These are phyloP conservation scores for Dipodascus geniculatus DNA, from an alignment of 805 yeast species.

Conservation along the genomic window DNA sequence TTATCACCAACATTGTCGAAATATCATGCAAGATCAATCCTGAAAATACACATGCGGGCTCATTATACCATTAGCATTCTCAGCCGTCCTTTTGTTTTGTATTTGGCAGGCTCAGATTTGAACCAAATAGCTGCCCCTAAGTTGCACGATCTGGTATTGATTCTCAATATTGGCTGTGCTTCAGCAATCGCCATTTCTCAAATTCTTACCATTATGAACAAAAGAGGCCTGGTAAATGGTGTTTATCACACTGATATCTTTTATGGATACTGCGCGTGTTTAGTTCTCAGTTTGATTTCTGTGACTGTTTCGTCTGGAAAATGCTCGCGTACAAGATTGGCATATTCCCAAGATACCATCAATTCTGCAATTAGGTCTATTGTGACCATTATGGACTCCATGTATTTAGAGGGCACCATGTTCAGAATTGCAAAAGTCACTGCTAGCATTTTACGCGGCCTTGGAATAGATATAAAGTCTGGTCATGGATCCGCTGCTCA, in stretches of 20 bases:
- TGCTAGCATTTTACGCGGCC: not conserved
- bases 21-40: not conserved
- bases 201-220: not conserved
- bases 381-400: not conserved
- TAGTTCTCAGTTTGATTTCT: not conserved
- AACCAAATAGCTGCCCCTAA: not conserved
- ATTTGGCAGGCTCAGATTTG: not conserved
- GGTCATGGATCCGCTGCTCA: not conserved
- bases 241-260: not conserved
- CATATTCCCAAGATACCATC: not conserved
- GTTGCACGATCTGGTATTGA: not conserved
- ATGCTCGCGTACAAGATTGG: not conserved
- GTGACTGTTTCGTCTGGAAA: not conserved
- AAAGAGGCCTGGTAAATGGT: not conserved
- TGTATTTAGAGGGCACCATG: not conserved
- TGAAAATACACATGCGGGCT: not conserved
- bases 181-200: not conserved
- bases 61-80: slow-evolving; percentile 1
- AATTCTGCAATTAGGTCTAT: not conserved
- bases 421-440: slow-evolving; percentile 1
- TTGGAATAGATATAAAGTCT: not conserved
- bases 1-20: not conserved
- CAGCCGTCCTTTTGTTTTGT: not conserved
- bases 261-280: not conserved
- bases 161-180: slow-evolving; percentile 1